Evolutionary conservation across 768 basidiomycete genomes (phyloP), one percentile per base, ranked within the genome.

Genomic region (Trametes cingulata): DNA sequence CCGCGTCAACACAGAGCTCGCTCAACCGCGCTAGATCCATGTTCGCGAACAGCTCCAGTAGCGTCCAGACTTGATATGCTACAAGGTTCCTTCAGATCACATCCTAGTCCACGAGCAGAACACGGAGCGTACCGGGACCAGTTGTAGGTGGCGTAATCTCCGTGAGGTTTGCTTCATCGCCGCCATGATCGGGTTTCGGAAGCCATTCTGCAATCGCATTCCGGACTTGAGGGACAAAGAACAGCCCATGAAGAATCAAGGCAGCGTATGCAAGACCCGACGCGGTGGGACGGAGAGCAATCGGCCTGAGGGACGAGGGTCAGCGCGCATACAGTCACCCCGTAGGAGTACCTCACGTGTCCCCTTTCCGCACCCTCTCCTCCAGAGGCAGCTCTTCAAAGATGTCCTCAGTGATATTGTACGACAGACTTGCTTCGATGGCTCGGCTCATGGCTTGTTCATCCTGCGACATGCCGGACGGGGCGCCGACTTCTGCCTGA

Each of bases 161-260:
- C 17, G 61, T 55, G 20, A 58, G 61, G 17, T 63, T 61, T 24
- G 57, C 39, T 1, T 59, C 66, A 10, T 64, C 36, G 22, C 22
- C 17, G 2, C 33, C 54, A 8, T 60, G 63, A 17, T 29, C 58
- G 1, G 69, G 52, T 7, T 63, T 56, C 35, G 75, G 73, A 36
- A 74, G 66, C 77, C 78, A 81, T 13, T 58, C 61, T 2, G 79
- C 71, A 49, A 79, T 69, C 4, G 71, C 72, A 46, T 73, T 65
- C 24, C 87, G 79, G 43, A 91, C 80, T 78, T 91, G 90, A 2
- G 90, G 90, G 5, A 92, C 78, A 60, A 81, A 82, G 68, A 82
- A 90, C 3, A 92, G 66, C 0, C 82, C 84, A 69, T 88, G 85
- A 1, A 87, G 66, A 52, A 90, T 79, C 67, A 90, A 72, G 1